phyloP scores from a whole-genome alignment of 2,329 filamentous ascomycete genomes.

The Fusarium nisikadoi region DNA sequence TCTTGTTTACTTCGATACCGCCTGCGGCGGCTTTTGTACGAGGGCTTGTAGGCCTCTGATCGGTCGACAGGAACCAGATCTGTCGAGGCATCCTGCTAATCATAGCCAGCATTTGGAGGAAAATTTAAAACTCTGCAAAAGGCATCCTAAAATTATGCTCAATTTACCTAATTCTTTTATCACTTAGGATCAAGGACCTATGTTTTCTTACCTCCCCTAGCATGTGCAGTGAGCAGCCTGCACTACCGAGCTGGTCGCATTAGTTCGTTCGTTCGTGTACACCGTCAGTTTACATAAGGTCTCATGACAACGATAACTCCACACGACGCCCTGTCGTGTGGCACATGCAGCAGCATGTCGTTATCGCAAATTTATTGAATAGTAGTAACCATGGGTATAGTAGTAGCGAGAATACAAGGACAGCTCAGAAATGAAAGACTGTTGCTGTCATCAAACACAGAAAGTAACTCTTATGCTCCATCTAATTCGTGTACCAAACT shows the following conservation, averaged over 20 bases:
- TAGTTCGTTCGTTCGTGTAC: slow-evolving; percentile 28
- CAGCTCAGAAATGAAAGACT: slow-evolving; percentile 1
- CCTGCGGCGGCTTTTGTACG: slow-evolving; percentile 60
- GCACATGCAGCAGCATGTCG: slow-evolving; percentile 17
- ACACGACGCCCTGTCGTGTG: slow-evolving; percentile 25
- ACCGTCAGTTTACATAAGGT: slow-evolving; percentile 29
- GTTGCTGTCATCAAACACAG: slow-evolving; percentile 11
- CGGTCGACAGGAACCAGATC: slow-evolving; percentile 16
- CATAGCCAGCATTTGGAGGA: not conserved
- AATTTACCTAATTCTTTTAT: too few species aligned
- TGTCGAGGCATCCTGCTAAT: not conserved
- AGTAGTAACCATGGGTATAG: slow-evolving; percentile 21
- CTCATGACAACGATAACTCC: slow-evolving; percentile 33
- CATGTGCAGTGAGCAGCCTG: not conserved
- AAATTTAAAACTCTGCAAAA: too few species aligned
- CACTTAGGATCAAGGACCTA: too few species aligned
- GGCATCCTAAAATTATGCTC: too few species aligned
- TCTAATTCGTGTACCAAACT: slow-evolving; percentile 18
- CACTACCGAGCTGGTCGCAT: slow-evolving; percentile 18
- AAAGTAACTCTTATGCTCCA: slow-evolving; percentile 17
- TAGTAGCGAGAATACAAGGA: slow-evolving; percentile 10
- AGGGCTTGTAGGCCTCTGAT: slow-evolving; percentile 57
- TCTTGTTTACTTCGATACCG: slow-evolving; percentile 68
- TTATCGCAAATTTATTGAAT: slow-evolving; percentile 6
- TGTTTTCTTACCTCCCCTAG: too few species aligned